phyloP scores from a whole-genome alignment of 192 early-diverging fungal species.

The Allomyces macrogynus region DNA sequence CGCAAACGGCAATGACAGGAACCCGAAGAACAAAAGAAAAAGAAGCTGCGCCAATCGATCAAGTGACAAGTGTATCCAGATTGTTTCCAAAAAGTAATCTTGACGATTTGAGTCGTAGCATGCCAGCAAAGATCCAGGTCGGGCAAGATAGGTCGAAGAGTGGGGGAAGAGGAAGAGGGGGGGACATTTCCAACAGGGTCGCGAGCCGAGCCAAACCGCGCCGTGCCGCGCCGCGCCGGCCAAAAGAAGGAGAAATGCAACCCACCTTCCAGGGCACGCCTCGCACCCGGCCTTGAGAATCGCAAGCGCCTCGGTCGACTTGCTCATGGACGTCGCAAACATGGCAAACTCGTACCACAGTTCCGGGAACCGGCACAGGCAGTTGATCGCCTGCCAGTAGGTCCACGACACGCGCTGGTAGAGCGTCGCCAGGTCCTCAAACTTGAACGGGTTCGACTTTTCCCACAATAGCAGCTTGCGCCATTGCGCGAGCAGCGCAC shows the following conservation, averaged over 20 bases:
- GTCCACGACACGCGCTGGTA: neutral
- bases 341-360: neutral
- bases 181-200: too few relatives aligned
- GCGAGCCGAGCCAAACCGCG: too few relatives aligned
- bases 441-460: neutral
- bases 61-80: neutral
- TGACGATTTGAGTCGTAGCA: too few relatives aligned
- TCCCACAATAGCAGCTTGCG: neutral
- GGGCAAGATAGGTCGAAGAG: too few relatives aligned
- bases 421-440: too few relatives aligned
- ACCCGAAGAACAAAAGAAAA: too few relatives aligned
- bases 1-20: too few relatives aligned
- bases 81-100: neutral
- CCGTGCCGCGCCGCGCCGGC: too few relatives aligned
- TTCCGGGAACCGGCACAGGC: neutral
- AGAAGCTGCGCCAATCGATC: too few relatives aligned
- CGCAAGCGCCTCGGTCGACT: neutral
- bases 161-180: too few relatives aligned
- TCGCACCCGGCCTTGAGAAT: neutral
- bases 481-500: neutral
- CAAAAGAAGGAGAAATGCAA: neutral
- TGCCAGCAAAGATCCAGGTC: too few relatives aligned
- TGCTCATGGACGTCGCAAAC: neutral
- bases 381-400: neutral
- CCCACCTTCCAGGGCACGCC: neutral